Percentiles rank a stretch among this genome's conserved stretches.
Evolutionary conservation across 441 rosid genomes (phyloP).

Genomic region (Arabidopsis hybrid): DNA sequence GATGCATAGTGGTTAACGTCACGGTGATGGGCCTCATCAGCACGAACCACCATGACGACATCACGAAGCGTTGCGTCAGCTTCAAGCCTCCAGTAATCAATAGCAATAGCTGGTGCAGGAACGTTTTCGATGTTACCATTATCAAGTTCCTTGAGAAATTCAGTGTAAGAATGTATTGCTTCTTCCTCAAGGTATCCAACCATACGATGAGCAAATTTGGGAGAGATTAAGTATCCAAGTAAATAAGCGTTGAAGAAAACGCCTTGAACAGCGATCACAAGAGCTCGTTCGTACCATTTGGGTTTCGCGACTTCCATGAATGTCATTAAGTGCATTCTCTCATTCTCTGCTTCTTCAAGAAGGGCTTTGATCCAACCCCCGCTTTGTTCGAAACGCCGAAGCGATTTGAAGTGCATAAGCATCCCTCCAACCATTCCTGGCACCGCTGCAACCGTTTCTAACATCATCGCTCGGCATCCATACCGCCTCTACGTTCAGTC

Average conservation of each 20-base stretch:
- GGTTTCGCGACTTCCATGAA: conserved; percentile 81
- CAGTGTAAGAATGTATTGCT: conserved; percentile 81
- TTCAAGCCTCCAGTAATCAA: conserved; percentile 90
- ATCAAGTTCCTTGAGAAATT: conserved; percentile 75
- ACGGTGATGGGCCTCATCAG: conserved; percentile 64
- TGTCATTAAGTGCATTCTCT: conserved; percentile 96
- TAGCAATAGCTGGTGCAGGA: conserved; percentile 86
- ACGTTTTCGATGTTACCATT: conserved; percentile 70
- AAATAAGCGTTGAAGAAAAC: conserved; percentile 83
- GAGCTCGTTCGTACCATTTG: conserved; percentile 73
- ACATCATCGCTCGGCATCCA: conserved; percentile 83
- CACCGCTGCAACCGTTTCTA: conserved; percentile 90
- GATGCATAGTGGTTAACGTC: conserved; percentile 83
- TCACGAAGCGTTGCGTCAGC: conserved; percentile 72
- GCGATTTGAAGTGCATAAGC: conserved; percentile 73
- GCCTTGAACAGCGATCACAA: conserved; percentile 55
- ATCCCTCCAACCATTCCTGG: conserved; percentile 95
- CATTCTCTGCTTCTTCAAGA: conserved; percentile 93
- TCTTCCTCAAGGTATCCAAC: conserved; percentile 93
- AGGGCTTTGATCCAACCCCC: conserved; percentile 96
- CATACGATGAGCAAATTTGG: conserved; percentile 86
- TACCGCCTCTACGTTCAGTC: conserved; percentile 64
- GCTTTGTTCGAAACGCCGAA: conserved; percentile 79
- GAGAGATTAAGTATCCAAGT: conserved; percentile 68
- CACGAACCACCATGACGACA: conserved; percentile 76